Percentiles rank a stretch among this genome's conserved stretches.
Evolutionary conservation across 306 rosid genomes (phyloP).

Genomic region (Cucurbita pepo): DNA sequence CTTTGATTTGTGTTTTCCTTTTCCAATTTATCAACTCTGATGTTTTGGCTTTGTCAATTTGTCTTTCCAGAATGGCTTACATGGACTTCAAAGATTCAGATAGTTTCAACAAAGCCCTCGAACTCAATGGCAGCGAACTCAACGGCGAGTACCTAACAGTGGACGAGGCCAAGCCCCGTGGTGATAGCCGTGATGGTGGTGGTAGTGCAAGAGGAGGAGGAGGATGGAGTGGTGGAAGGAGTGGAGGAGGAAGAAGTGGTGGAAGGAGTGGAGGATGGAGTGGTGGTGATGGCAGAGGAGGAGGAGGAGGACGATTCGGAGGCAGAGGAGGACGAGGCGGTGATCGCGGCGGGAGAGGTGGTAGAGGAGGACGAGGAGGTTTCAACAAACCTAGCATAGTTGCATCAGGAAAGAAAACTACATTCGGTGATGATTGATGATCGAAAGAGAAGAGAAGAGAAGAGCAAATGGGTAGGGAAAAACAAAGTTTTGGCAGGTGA

Average conservation of each 20-base stretch:
- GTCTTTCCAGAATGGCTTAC: constrained; percentile 47
- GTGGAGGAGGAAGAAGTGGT: constrained; percentile 4
- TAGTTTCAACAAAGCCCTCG: constrained; percentile 35
- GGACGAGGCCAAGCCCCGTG: constrained; percentile 72
- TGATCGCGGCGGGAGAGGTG: constrained; percentile 11
- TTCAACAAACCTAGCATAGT: constrained; percentile 20
- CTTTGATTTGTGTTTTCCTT: background rate
- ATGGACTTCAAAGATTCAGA: constrained; percentile 41
- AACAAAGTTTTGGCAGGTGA: background rate
- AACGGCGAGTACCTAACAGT: constrained; percentile 28
- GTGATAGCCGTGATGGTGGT: constrained; percentile 17
- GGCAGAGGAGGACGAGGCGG: constrained; percentile 6
- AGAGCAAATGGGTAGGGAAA: background rate
- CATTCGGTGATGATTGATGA: background rate
- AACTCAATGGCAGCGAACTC: constrained; percentile 33
- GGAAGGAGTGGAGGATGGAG: constrained; percentile 8
- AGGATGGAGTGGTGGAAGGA: background rate
- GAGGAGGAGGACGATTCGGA: background rate
- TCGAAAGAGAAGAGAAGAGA: background rate
- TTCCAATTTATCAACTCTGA: background rate
- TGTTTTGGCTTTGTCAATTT: background rate
- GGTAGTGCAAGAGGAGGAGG: constrained; percentile 19
- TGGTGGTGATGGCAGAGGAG: background rate
- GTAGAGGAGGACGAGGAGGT: constrained; percentile 32
- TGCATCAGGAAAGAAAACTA: constrained; percentile 8